Base-by-base conservation (phyloP, 305 asterid genomes). In the Ajuga reptans region DNA sequence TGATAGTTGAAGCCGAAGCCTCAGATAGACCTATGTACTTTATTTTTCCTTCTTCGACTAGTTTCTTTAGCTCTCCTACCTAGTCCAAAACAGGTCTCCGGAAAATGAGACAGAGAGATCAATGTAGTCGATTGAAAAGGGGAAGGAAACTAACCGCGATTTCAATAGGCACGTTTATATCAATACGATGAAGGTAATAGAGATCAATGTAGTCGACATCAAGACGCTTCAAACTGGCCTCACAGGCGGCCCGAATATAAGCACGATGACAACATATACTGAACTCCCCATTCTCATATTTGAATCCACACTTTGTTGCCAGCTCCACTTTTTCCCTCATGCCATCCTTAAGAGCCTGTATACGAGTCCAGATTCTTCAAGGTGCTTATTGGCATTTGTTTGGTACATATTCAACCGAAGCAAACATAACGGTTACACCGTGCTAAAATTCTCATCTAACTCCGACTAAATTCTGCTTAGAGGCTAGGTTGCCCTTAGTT, bases 31-130 rank as follows among this genome's bases (percentile, higher is more conserved):
- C 80, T 0, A 66, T 31, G 14, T 71, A 76, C 33, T 59, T 76
- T 39, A 76, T 65, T 43, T 76, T 76, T 7, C 80, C 80, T 72
- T 76, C 80, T 47, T 76, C 77, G 17, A 71, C 71, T 10, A 71
- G 55, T 65, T 76, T 76, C 66, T 75, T 75, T 0, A 75, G 62
- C 6, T 75, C 79, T 43, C 81, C 74, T 24, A 77, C 34, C 81
- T 77, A 7, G 57, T 0, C 12, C 14, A 51, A 51, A 34, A 5
- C 6, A 9, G 15, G 2, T 43, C 4, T 10, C 4, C 16, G 3
- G 15, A 43, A 11, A 9, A 11, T 0, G 5, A 2, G 14, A 43
- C 2, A 43, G 36, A 31, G 6, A 27, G 43, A 29, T 55, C 31
- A 55, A 55, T 18, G 6, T 31, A 31, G 3, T 31, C 4, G 36